These are phyloP conservation scores for Brassica balearica DNA, from an alignment of 441 rosid species.

Conservation along the genomic window DNA sequence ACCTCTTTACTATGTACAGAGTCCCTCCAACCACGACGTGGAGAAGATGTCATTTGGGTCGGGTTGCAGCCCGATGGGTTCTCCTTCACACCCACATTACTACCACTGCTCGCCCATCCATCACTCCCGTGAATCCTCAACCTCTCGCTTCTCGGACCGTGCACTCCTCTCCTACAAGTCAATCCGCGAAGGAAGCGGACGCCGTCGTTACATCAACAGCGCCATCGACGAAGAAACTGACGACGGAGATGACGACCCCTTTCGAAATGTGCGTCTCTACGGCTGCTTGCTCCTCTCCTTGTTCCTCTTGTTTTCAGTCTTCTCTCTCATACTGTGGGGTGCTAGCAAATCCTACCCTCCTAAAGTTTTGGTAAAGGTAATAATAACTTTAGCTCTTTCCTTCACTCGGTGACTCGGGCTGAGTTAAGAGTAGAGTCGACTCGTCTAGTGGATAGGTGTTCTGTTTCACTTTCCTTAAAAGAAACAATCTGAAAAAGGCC, in stretches of 20 bases:
- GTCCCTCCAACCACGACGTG: slow-evolving; percentile 87
- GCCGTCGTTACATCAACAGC: slow-evolving; percentile 34
- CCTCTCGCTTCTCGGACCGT: slow-evolving; percentile 75
- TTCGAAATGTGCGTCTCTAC: slow-evolving; percentile 64
- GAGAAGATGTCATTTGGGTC: slow-evolving; percentile 96
- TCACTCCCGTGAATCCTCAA: slow-evolving; percentile 93
- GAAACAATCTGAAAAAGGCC: slow-evolving; percentile 33
- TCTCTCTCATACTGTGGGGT: slow-evolving; percentile 82
- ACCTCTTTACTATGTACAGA: slow-evolving; percentile 85
- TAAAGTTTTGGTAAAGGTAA: slow-evolving; percentile 71
- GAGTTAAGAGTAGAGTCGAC: slow-evolving; percentile 17
- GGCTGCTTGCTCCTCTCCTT: slow-evolving; percentile 58
- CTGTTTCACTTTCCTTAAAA: slow-evolving; percentile 27
- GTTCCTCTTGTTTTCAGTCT: slow-evolving; percentile 59
- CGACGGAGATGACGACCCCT: slow-evolving; percentile 42
- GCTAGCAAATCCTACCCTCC: slow-evolving; percentile 82
- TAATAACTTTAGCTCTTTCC: not conserved
- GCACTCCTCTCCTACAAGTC: slow-evolving; percentile 64
- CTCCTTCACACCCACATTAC: slow-evolving; percentile 78
- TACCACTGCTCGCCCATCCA: slow-evolving; percentile 89
- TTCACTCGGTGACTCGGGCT: slow-evolving; percentile 7
- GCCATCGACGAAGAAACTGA: slow-evolving; percentile 44
- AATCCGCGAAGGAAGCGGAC: slow-evolving; percentile 46
- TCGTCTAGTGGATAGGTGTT: slow-evolving; percentile 28
- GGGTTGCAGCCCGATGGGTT: slow-evolving; percentile 60